These are phyloP conservation scores for Fragilariopsis cylindrus DNA, from an alignment of 108 stramenopile species.

Conservation along the genomic window DNA sequence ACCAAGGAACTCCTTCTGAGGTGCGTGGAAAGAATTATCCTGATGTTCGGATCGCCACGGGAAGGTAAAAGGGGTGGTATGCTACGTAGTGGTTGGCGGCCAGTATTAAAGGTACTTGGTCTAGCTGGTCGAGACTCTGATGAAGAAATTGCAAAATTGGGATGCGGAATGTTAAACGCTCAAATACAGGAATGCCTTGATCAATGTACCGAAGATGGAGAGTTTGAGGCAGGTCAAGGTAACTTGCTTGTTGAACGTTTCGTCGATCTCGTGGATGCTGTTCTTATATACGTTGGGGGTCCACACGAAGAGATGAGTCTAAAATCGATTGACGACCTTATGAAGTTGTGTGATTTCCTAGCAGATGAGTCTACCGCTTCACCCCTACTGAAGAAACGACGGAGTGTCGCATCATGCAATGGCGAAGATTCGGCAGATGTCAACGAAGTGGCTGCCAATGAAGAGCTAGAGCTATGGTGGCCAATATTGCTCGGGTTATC, in stretches of 20 bases:
- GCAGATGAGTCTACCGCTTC: conserved; percentile 47
- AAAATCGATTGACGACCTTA: conserved; percentile 66
- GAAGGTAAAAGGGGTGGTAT: conserved; percentile 24
- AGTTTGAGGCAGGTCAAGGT: conserved; percentile 4
- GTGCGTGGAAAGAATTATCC: conserved; percentile 90
- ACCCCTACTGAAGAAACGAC: conserved; percentile 32
- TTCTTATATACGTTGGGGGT: conserved; percentile 86
- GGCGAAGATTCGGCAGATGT: conserved; percentile 2
- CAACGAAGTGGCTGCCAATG: conserved; percentile 6
- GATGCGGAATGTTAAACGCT: conserved; percentile 62
- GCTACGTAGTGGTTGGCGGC: conserved; percentile 93
- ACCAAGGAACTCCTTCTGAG: conserved; percentile 94
- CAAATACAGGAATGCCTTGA: conserved; percentile 58
- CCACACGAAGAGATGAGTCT: conserved; percentile 78
- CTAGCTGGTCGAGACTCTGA: conserved; percentile 82
- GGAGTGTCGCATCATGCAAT: neutral
- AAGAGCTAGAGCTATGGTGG: conserved; percentile 93
- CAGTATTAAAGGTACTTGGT: conserved; percentile 89
- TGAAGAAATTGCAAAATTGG: conserved; percentile 68
- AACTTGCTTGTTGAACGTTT: conserved; percentile 79
- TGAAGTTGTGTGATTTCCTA: conserved; percentile 55
- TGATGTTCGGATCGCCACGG: conserved; percentile 62
- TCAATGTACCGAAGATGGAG: conserved; percentile 14
- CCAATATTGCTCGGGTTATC: conserved; percentile 93
- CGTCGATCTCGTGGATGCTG: conserved; percentile 89